Evolutionary conservation across 306 rosid species (phyloP), one percentile per base, ranked within the genome.

Genomic region (Vigna trinervia): DNA sequence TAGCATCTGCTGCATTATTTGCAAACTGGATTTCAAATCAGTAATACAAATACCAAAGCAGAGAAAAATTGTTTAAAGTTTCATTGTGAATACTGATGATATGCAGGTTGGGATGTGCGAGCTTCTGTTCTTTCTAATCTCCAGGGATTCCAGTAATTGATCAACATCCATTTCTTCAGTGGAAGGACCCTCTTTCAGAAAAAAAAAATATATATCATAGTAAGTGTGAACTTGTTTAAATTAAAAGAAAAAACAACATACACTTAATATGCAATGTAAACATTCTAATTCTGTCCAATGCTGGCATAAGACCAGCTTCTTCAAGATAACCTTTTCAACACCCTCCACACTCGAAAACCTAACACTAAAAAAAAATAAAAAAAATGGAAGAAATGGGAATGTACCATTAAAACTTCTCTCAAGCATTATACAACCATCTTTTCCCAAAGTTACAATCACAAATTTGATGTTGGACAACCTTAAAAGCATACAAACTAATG

Each of bases 341-440:
- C 32, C 46, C 73, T 2, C 46, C 46, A 12, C 65, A 11, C 48
- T 10, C 3, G 47, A 8, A 43, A 26, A 30, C 12, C 15, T 5
- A 36, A n/a, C 39, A 48, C 20, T 2, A 45, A 45, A 46, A 38
- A 15, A n/a, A 57, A 57, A 59, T 12, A 19, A 13, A 20, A 51
- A n/a, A 52, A n/a, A 36, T 19, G 5, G 50, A 60, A 3, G 43
- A 70, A 63, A 17, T 23, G 60, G 14, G 19, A 8, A 70, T 63
- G 57, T 79, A 88, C 95, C 97, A 65, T 73, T 52, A 69, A 6
- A 41, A 71, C 81, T 82, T 90, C 91, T 92, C 90, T 95, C 97
- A 15, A 95, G 92, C 97, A 92, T 95, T 69, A 95, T 75, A 85
- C 96, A 92, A 19, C 99, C 99, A 43, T 89, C 91, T 87, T 92